A percentile compares a stretch with the other conserved stretches of the same genome.
These are phyloP conservation scores for Passiflora organensis DNA, from an alignment of 345 rosid genomes.

Conservation along the genomic window DNA sequence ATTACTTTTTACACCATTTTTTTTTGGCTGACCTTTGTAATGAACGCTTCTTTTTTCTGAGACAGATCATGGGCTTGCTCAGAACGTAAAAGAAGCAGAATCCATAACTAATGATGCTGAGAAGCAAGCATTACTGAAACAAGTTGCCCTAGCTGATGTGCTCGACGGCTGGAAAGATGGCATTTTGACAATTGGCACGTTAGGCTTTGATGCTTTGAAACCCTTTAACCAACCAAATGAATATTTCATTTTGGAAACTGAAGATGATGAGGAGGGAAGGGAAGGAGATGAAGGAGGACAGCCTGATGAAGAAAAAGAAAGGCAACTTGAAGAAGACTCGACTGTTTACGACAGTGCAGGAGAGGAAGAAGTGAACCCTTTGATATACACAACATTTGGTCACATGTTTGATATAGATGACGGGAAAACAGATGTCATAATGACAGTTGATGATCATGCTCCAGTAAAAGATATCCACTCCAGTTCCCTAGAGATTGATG, in stretches of 20 bases:
- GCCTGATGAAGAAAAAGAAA: slow-evolving; percentile 20
- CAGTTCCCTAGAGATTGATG: slow-evolving; percentile 17
- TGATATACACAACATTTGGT: slow-evolving; percentile 39
- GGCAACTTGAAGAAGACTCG: slow-evolving; percentile 4
- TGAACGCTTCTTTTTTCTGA: not conserved
- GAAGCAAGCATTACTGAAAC: slow-evolving; percentile 57
- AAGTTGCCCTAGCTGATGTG: slow-evolving; percentile 56
- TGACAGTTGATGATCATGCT: slow-evolving; percentile 19
- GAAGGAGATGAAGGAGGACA: slow-evolving; percentile 20
- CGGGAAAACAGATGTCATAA: slow-evolving; percentile 15
- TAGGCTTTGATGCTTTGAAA: slow-evolving; percentile 65
- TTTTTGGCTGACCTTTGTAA: not conserved
- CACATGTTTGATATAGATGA: slow-evolving; percentile 11
- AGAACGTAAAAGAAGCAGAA: slow-evolving; percentile 48
- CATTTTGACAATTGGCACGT: slow-evolving; percentile 82
- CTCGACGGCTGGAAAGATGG: slow-evolving; percentile 79
- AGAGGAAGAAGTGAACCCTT: slow-evolving; percentile 55
- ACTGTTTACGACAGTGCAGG: slow-evolving; percentile 10
- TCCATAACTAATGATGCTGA: slow-evolving; percentile 46
- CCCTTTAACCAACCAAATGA: slow-evolving; percentile 31
- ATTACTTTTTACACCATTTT: not conserved
- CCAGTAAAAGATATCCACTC: not conserved
- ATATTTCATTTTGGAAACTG: slow-evolving; percentile 20
- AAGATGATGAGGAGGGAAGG: slow-evolving; percentile 15
- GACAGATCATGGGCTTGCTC: slow-evolving; percentile 36